Base-by-base conservation (phyloP, 495 filamentous ascomycete genomes). In the Podospora pseudopauciseta region DNA sequence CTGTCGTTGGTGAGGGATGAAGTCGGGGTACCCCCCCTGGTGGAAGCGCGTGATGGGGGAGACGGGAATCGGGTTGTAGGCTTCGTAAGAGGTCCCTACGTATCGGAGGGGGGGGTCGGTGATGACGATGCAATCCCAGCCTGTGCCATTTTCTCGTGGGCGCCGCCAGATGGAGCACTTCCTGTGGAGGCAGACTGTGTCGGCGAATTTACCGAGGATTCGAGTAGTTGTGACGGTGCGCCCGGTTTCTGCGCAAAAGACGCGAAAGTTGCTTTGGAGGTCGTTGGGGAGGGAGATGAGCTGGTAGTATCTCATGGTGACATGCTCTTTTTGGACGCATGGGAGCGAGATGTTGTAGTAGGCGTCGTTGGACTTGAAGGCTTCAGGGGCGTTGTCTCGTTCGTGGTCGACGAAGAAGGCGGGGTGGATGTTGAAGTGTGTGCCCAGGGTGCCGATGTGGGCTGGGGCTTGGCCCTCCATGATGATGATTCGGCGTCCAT, bases 241-340 rank as follows among this genome's bases (percentile, higher is more conserved):
- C 6, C 55, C 55, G n/a, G 55, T 58, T 20, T 58, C 55, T 19
- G 55, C 55, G 23, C 55, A 58, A 18, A 58, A 58, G 13, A 58
- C 55, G n/a, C 55, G 55, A 18, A 58, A 58, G n/a, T 26, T 19
- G 23, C 55, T 19, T 6, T 20, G n/a, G 19, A 20, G 55, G 5
- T 58, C 19, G 39, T 16, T 16, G n/a, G 55, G 55, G 5, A 58
- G n/a, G 55, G n/a, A 58, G 23, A 58, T 26, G 55, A 58, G 55
- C 55, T 58, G n/a, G 55, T 58, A 58, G 55, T 58, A 58, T 58
- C 55, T 58, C 55, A 58, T 58, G 13, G 55, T 58, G 55, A 58
- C 55, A 26, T 58, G 55, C 55, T 58, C 55, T 58, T 58, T 58
- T 5, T 20, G n/a, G 23, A 58, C 55, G 23, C 55, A 20, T 26